Percentiles rank a stretch among this genome's conserved stretches.
Evolutionary conservation across 169 alveolate genomes (phyloP).

Genomic region (Sarcocystis neurona): DNA sequence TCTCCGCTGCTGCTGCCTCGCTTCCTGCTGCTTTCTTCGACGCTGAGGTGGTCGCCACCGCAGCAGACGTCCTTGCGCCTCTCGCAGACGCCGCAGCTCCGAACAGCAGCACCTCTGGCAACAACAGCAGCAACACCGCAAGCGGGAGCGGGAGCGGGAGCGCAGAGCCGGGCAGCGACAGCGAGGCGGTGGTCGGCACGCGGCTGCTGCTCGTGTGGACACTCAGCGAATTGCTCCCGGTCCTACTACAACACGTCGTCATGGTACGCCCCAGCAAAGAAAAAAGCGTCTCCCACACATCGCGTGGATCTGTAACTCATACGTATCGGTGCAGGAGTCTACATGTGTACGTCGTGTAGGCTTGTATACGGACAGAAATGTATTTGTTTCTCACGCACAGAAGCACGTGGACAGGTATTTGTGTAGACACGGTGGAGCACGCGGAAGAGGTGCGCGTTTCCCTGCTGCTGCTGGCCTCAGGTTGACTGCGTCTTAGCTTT

Average conservation of each 20-base stretch:
- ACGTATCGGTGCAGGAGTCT: too few species aligned
- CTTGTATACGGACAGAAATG: too few species aligned
- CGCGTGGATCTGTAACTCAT: not conserved
- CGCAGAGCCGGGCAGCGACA: not conserved
- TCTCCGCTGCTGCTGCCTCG: not conserved
- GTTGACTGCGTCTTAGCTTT: too few species aligned
- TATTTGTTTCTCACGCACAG: too few species aligned
- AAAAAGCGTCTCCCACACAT: constrained; percentile 17
- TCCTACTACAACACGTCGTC: not conserved
- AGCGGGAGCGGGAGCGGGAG: not conserved
- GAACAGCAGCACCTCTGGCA: too few species aligned
- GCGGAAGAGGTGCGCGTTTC: too few species aligned
- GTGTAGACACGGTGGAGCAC: too few species aligned
- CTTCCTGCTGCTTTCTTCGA: constrained; percentile 24
- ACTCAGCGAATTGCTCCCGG: constrained; percentile 8
- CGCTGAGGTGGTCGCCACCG: constrained; percentile 21
- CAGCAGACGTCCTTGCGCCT: constrained; percentile 31
- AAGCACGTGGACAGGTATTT: too few species aligned
- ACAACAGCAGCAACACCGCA: too few species aligned
- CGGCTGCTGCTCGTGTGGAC: constrained; percentile 21
- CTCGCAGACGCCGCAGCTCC: not conserved
- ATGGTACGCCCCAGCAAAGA: not conserved
- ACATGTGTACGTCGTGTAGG: too few species aligned
- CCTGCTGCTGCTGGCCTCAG: too few species aligned
- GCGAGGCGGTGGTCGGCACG: not conserved